phyloP scores from a whole-genome alignment of 352 stramenopile species.

The Plasmopara viticola region DNA sequence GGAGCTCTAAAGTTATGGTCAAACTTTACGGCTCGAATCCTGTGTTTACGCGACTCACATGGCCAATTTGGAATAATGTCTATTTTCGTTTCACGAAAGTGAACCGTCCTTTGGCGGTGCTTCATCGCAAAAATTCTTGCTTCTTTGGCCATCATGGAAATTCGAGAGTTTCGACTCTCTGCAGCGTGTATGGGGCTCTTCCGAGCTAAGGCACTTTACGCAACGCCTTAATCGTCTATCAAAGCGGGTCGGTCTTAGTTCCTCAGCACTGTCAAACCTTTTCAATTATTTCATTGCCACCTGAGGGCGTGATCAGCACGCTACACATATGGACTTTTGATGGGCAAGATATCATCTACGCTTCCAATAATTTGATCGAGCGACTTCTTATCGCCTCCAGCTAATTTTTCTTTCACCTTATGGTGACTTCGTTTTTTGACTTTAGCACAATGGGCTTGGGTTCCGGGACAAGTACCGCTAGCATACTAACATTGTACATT shows the following conservation, averaged over 20 bases:
- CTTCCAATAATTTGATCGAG: background rate
- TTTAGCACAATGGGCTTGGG: background rate
- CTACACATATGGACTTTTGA: background rate
- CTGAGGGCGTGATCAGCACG: background rate
- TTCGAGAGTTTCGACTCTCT: background rate
- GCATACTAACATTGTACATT: background rate
- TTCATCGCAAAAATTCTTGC: background rate
- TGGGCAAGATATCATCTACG: background rate
- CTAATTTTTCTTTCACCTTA: too few species aligned
- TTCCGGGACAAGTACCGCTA: slow-evolving; percentile 11
- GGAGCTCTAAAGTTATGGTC: slow-evolving; percentile 7
- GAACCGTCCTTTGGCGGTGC: background rate
- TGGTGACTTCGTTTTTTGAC: too few species aligned
- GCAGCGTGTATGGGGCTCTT: background rate
- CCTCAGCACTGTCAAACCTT: background rate
- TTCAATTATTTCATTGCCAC: background rate
- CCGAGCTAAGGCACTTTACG: background rate
- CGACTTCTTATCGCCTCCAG: background rate
- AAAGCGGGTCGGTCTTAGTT: too few species aligned
- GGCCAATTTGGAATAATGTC: slow-evolving; percentile 7
- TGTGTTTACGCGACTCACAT: slow-evolving; percentile 6
- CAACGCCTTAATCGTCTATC: background rate
- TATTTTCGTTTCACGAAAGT: background rate
- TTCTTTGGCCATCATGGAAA: background rate
- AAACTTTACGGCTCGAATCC: slow-evolving; percentile 3